These are phyloP conservation scores for Linderniella brevidens DNA, from an alignment of 257 asterid species.

Conservation along the genomic window DNA sequence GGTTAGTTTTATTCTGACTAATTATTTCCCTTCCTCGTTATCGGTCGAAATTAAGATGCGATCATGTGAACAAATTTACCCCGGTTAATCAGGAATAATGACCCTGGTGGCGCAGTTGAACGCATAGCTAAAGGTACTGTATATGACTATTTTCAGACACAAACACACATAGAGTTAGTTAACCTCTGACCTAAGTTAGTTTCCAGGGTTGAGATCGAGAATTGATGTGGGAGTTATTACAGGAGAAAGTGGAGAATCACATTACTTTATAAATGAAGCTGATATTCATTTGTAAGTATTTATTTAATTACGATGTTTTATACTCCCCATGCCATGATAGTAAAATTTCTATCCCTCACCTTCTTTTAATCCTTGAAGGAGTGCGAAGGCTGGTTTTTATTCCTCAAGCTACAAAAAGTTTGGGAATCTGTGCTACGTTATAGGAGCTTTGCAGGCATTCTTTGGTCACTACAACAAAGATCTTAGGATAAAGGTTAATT, in stretches of 20 bases:
- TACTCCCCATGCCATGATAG: background rate
- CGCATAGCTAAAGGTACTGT: conserved; percentile 53
- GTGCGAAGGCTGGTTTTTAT: conserved; percentile 69
- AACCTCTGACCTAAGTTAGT: conserved; percentile 9
- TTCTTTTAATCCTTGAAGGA: conserved; percentile 24
- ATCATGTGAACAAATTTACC: background rate
- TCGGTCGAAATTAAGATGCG: background rate
- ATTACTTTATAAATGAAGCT: conserved; percentile 56
- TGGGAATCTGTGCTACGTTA: conserved; percentile 59
- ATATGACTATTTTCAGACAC: conserved; percentile 1
- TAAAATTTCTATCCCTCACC: background rate
- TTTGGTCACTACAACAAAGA: conserved; percentile 42
- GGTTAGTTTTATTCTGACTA: conserved; percentile 24
- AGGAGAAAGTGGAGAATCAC: conserved; percentile 37
- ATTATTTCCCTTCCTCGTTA: conserved; percentile 1
- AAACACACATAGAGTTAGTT: too few relatives aligned
- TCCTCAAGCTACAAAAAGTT: conserved; percentile 56
- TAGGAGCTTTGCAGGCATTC: conserved; percentile 64
- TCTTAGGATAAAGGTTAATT: conserved; percentile 57
- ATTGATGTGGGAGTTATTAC: conserved; percentile 46
- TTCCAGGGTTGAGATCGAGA: conserved; percentile 38
- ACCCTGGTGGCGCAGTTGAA: conserved; percentile 51
- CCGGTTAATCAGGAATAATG: conserved; percentile 37
- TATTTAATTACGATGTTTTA: background rate
- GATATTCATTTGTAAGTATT: conserved; percentile 52